These are phyloP conservation scores for Pyrenochaeta sp. DNA, from an alignment of 2,329 filamentous ascomycete species.

Conservation along the genomic window DNA sequence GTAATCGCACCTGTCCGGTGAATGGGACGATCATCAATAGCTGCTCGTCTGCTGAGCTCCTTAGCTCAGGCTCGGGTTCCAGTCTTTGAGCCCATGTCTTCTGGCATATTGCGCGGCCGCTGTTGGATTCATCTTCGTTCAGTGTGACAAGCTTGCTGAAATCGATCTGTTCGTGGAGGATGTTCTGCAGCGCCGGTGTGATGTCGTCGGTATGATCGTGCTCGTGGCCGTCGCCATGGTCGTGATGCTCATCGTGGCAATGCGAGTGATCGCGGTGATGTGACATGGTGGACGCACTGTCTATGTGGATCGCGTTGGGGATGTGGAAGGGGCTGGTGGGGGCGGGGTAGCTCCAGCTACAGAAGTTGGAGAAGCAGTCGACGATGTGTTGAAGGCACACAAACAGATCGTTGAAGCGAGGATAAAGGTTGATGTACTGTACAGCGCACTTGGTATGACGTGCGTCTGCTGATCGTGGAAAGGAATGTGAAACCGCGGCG, in stretches of 20 bases:
- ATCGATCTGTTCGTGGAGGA: constrained; percentile 90
- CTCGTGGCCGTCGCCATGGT: constrained; percentile 54
- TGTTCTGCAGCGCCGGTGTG: constrained; percentile 87
- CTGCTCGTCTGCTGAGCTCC: constrained; percentile 90
- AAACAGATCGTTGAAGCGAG: neutral
- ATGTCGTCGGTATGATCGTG: constrained; percentile 95
- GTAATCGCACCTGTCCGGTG: constrained; percentile 90
- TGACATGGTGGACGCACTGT: constrained; percentile 33
- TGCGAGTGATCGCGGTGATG: constrained; percentile 37
- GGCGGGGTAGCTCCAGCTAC: constrained; percentile 41
- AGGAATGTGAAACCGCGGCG: constrained; percentile 8
- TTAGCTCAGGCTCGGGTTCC: constrained; percentile 74
- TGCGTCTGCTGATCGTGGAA: neutral
- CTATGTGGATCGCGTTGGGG: constrained; percentile 10
- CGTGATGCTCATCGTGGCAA: constrained; percentile 28
- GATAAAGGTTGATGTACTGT: neutral
- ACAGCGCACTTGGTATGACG: constrained; percentile 5
- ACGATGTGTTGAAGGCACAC: neutral
- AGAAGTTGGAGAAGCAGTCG: constrained; percentile 6
- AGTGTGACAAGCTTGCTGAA: constrained; percentile 85
- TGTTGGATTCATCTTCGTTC: constrained; percentile 76
- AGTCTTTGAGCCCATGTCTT: constrained; percentile 92
- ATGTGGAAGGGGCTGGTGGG: constrained; percentile 19
- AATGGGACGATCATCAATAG: constrained; percentile 94
- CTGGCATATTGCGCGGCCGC: constrained; percentile 78